Conservation (phyloP, 306 rosid genomes). For the Trichosanthes truncata region DNA sequence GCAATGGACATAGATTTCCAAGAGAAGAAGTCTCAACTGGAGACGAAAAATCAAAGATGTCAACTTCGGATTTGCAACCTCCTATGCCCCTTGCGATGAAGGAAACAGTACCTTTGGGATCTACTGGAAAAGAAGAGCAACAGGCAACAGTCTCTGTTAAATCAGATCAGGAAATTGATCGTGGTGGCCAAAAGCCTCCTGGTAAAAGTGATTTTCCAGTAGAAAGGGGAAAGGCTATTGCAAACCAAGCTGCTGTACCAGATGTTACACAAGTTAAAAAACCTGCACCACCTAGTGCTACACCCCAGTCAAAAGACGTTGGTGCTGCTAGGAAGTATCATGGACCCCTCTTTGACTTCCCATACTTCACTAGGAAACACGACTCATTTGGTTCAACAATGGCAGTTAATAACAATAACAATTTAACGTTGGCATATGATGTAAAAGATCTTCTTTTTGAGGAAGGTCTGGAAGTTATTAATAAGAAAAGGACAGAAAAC, state of each 20-base stretch:
- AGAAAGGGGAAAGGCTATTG: conserved; percentile 80
- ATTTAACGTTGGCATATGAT: conserved; percentile 73
- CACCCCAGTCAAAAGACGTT: conserved; percentile 55
- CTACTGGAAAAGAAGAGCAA: conserved; percentile 70
- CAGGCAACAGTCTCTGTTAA: conserved; percentile 37
- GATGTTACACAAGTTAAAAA: conserved; percentile 52
- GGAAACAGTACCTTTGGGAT: conserved; percentile 35
- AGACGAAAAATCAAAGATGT: conserved; percentile 44
- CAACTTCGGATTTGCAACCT: conserved; percentile 40
- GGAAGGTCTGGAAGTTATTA: conserved; percentile 78
- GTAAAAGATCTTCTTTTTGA: conserved; percentile 84
- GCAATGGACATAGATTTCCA: conserved; percentile 36
- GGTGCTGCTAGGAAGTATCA: conserved; percentile 68
- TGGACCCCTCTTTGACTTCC: conserved; percentile 98
- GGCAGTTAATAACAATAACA: conserved; percentile 53
- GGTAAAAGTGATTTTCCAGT: conserved; percentile 42
- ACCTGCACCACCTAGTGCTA: conserved; percentile 42
- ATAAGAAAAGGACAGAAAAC: conserved; percentile 63
- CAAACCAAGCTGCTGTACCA: conserved; percentile 46
- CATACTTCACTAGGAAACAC: conserved; percentile 83
- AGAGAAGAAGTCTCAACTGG: conserved; percentile 49
- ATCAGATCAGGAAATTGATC: conserved; percentile 58
- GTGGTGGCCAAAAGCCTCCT: conserved; percentile 32
- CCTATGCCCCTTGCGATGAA: conserved; percentile 33
- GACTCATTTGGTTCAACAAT: conserved; percentile 83